Evolutionary conservation across 768 basidiomycete species (phyloP), one percentile per base, ranked within the genome.

Genomic region (Russula sp.): DNA sequence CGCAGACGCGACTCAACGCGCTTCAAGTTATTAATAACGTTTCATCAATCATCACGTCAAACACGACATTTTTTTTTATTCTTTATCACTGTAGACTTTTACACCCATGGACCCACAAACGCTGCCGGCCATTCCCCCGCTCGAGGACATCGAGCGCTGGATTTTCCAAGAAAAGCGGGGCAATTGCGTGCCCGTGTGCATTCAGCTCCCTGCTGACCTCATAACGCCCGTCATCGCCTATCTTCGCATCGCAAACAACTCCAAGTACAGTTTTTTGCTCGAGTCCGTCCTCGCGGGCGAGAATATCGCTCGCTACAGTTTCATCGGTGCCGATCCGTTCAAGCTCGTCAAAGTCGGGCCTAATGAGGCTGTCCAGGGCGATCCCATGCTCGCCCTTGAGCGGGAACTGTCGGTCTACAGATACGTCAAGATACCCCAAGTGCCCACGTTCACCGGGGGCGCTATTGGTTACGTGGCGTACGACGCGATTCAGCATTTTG

Each of bases 201-300:
- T 96, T 59, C 88, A 95, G 71, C 82, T 99, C 4, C 94, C 96
- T 26, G 95, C 94, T 52, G 97, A 99, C 73, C 85, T 98, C 66
- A 83, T 98, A 66, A 99, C 97, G 28, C 97, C 97, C 75, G 94
- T 94, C 73, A 90, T 94, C 78, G 95, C 97, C 8, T 99, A 98
- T 75, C 85, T 99, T 54, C 86, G 93, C 62, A 83, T 98, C 66
- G 87, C 95, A 14, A 89, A 94, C 71, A 91, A 94, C 71, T 92
- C 92, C 1, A 91, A 89, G 73, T 92, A 96, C 78, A 94, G 92
- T 73, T 99, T 98, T 75, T 77, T 99, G 53, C 82, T 99, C 49
- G 97, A 99, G 75, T 94, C 92, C 52, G 89, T 98, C 50, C 81
- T 92, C 32, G 89, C 84, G 32, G 95, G 94, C 48, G 93, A 97